A percentile compares a stretch with the other conserved stretches of the same genome.
phyloP scores from a whole-genome alignment of 2,329 filamentous ascomycete genomes.

The Polychaeton citri region DNA sequence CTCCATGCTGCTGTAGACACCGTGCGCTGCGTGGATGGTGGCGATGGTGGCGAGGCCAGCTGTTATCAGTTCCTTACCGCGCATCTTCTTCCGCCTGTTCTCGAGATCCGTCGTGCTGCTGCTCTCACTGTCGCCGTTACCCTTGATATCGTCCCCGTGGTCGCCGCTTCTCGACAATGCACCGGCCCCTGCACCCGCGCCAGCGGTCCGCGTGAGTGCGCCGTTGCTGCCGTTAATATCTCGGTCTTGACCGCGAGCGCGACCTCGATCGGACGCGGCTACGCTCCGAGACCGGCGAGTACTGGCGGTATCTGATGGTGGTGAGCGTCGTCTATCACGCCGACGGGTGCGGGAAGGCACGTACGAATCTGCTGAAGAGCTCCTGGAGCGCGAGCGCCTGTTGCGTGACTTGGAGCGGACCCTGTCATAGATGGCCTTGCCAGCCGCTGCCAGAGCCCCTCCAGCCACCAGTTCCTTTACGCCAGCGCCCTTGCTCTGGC shows the following conservation, averaged over 20 bases:
- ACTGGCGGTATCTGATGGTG: constrained; percentile 25
- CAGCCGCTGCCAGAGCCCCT: constrained; percentile 36
- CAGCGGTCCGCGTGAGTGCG: constrained; percentile 25
- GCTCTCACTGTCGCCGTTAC: constrained; percentile 16
- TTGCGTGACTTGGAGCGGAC: constrained; percentile 41
- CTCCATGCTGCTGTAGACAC: constrained; percentile 49
- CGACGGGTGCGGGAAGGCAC: constrained; percentile 35
- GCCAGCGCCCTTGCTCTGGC: constrained; percentile 26
- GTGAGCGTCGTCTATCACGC: constrained; percentile 25
- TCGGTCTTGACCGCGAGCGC: constrained; percentile 21
- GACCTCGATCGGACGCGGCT: constrained; percentile 16
- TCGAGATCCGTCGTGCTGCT: constrained; percentile 42
- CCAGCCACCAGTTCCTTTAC: constrained; percentile 36
- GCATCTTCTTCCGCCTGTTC: constrained; percentile 48
- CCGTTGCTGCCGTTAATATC: constrained; percentile 29
- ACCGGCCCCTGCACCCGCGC: constrained; percentile 24
- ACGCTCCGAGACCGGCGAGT: constrained; percentile 20
- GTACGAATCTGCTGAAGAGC: constrained; percentile 37
- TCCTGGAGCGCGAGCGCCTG: constrained; percentile 28
- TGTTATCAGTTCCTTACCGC: constrained; percentile 52
- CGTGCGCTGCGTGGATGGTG: constrained; percentile 56
- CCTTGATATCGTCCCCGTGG: not conserved
- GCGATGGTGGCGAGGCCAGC: constrained; percentile 54
- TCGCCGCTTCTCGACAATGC: constrained; percentile 8
- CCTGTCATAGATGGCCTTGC: constrained; percentile 41